Conservation (phyloP, 2,329 filamentous ascomycete genomes). For the Botrytis aclada region DNA sequence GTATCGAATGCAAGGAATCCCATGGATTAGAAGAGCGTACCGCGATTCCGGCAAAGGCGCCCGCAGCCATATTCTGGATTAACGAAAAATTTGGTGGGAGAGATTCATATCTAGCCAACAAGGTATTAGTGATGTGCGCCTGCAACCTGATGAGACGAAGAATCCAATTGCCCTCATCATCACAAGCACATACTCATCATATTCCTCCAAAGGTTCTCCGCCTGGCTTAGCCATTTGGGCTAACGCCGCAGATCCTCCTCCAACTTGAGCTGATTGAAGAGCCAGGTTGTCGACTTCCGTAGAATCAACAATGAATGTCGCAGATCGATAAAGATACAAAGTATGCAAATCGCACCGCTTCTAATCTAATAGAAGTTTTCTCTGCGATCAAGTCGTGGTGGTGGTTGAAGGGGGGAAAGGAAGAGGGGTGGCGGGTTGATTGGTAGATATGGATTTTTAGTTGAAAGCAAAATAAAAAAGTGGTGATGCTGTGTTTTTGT, state of each 20-base stretch:
- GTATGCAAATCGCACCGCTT: background rate
- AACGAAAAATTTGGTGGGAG: conserved; percentile 93
- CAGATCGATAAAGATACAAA: background rate
- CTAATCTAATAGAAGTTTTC: background rate
- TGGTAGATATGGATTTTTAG: conserved; percentile 6
- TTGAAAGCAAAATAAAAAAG: conserved; percentile 13
- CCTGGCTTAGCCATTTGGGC: conserved; percentile 68
- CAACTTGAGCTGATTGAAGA: conserved; percentile 57
- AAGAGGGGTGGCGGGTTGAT: conserved; percentile 1
- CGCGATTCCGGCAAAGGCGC: conserved; percentile 77
- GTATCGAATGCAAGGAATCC: conserved; percentile 23
- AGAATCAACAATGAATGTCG: conserved; percentile 15
- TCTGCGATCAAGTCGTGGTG: background rate
- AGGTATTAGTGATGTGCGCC: conserved; percentile 27
- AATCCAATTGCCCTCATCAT: conserved; percentile 18
- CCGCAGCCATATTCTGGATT: conserved; percentile 90
- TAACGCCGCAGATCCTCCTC: conserved; percentile 64
- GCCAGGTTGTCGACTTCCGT: conserved; percentile 53
- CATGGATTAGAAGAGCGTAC: conserved; percentile 27
- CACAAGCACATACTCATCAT: conserved; percentile 53
- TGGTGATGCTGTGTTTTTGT: conserved; percentile 9
- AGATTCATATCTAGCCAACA: conserved; percentile 69
- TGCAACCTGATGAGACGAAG: background rate
- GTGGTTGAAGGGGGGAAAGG: background rate
- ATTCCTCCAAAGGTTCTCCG: conserved; percentile 62